Evolutionary conservation across 805 yeast species (phyloP).

Genomic region (Zygosaccharomyces kombuchaensis): DNA sequence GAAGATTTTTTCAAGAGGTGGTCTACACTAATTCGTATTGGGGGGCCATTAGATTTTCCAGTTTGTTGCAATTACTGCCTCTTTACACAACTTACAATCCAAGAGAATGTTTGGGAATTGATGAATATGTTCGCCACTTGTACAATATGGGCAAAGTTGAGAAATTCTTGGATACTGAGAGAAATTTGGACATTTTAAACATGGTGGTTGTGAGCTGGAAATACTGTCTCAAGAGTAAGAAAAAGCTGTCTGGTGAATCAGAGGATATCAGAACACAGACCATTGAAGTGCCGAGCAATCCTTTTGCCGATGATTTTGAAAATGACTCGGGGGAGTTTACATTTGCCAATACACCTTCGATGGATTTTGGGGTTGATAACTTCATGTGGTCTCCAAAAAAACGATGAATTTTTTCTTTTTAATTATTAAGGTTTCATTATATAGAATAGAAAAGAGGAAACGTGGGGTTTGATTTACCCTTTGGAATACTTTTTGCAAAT

Average conservation of each 20-base stretch:
- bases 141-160: slow-evolving; percentile 55
- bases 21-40: slow-evolving; percentile 52
- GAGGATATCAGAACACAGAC: not conserved
- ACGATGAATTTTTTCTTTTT: not conserved
- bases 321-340: slow-evolving; percentile 7
- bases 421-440: not conserved
- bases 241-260: not conserved
- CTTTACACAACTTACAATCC: slow-evolving; percentile 73
- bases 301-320: slow-evolving; percentile 7
- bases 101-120: slow-evolving; percentile 67
- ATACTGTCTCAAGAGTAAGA: slow-evolving; percentile 16
- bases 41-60: slow-evolving; percentile 59
- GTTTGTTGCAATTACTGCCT: slow-evolving; percentile 63
- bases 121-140: slow-evolving; percentile 63
- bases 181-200: slow-evolving; percentile 33
- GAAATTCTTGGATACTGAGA: slow-evolving; percentile 35
- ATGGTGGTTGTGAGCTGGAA: slow-evolving; percentile 39
- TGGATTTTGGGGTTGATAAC: slow-evolving; percentile 28
- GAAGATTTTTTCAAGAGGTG: slow-evolving; percentile 68
- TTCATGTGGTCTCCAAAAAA: slow-evolving; percentile 31
- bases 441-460: not conserved
- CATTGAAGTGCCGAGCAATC: slow-evolving; percentile 5
- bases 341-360: slow-evolving; percentile 21
- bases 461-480: not conserved
- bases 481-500: not conserved